Conservation (phyloP, 78 protist species). For the Isochrysis galbana region DNA sequence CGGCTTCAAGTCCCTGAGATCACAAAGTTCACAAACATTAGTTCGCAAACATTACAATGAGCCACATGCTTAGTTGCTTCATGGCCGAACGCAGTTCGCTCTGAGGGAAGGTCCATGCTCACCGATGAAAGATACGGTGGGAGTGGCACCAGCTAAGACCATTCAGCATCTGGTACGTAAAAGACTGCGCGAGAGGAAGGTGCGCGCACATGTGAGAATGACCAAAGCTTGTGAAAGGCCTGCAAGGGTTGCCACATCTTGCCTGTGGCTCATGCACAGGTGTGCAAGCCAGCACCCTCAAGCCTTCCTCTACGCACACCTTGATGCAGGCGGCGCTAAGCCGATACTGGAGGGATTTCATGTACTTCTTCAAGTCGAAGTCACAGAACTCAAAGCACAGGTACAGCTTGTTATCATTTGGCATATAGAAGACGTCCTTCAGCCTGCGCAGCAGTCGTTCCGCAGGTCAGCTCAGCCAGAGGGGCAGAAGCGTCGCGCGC, state of each 20-base stretch:
- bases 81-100: no score
- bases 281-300: not conserved
- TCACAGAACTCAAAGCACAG: conserved; percentile 96
- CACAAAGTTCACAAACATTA: no score
- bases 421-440: conserved; percentile 88
- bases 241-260: no score
- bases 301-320: not conserved
- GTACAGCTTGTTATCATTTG: conserved; percentile 80
- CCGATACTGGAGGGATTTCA: conserved; percentile 62
- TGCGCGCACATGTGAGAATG: no score
- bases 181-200: conserved; percentile 69
- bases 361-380: conserved; percentile 91
- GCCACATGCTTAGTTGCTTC: no score
- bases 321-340: conserved; percentile 17
- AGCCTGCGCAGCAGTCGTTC: conserved; percentile 61
- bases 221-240: no score
- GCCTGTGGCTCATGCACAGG: no score
- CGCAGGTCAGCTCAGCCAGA: no score
- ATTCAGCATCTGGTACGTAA: conserved; percentile 89
- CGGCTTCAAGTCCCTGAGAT: conserved; percentile 11
- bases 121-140: conserved; percentile 96
- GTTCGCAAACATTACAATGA: no score
- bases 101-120: no score
- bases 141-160: conserved; percentile 96
- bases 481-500: no score